Percentiles rank a stretch among this genome's conserved stretches.
phyloP scores from a whole-genome alignment of 139 green algal genomes.

The Picochlorum costavermella region DNA sequence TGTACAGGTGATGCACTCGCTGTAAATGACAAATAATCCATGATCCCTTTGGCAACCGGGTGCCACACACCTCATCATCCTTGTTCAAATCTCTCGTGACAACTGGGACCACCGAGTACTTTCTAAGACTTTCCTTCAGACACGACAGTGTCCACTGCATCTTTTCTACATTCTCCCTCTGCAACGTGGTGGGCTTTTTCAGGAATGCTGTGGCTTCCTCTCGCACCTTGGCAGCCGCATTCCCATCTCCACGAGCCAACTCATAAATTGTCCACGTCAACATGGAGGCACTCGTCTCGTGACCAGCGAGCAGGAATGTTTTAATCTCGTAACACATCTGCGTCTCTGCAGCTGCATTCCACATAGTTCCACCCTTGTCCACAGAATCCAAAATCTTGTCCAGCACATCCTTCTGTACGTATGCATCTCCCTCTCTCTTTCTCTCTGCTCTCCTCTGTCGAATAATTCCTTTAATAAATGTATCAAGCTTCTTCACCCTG shows the following conservation, averaged over 20 bases:
- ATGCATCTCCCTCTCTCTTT: neutral
- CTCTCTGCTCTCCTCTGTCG: conserved; percentile 26
- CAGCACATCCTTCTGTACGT: conserved; percentile 13
- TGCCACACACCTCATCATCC: conserved; percentile 57
- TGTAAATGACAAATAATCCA: conserved; percentile 58
- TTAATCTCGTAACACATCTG: conserved; percentile 96
- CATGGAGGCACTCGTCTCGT: conserved; percentile 91
- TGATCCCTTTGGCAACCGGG: conserved; percentile 54
- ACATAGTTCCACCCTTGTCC: conserved; percentile 48
- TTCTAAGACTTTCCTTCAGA: conserved; percentile 74
- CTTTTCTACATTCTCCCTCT: conserved; percentile 42
- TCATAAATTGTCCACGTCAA: conserved; percentile 82
- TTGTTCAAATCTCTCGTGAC: conserved; percentile 55
- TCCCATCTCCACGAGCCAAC: conserved; percentile 35
- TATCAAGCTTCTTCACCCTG: conserved; percentile 58
- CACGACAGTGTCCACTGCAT: conserved; percentile 74
- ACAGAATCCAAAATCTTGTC: conserved; percentile 19
- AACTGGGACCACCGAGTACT: conserved; percentile 88
- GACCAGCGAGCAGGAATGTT: conserved; percentile 90
- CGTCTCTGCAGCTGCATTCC: conserved; percentile 49
- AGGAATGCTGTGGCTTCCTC: neutral
- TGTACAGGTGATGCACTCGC: conserved; percentile 74
- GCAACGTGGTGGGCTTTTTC: conserved; percentile 19
- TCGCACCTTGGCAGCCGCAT: conserved; percentile 31
- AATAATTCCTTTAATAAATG: conserved; percentile 63